Base-by-base conservation (phyloP, 2,329 filamentous ascomycete species). In the Paecilomyces niveus region DNA sequence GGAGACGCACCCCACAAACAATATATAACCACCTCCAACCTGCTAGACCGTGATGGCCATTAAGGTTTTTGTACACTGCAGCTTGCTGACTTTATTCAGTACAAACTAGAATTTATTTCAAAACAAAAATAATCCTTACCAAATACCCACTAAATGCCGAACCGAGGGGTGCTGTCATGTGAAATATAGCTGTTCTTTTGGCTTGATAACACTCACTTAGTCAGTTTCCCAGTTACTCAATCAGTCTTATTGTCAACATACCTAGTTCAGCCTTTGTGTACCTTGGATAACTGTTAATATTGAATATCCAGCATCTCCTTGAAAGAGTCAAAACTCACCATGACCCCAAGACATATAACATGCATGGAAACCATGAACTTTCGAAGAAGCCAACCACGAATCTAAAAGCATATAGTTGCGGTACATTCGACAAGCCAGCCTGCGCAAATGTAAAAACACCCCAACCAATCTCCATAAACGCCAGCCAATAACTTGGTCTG, bases 1-100 rank as follows among this genome's bases (percentile, higher is more conserved):
- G 31, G 4, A 33, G n/a, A 57, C 10, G 33, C 58, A 56, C 53
- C 57, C 63, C 55, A 35, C 64, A 67, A 21, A 69, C 59, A 35
- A 71, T 65, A 52, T 70, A 71, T 15, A 71, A 62, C 70, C 70
- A 72, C n/a, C 69, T 59, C 71, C 71, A 73, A 1, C 71, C 70
- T 4, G 68, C 66, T 2, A 72, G 57, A 0, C 70, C 71, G 15
- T 66, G 58, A 7, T 60, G 59, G 1, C 70, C 70, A 54, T 73
- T 56, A 10, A 74, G 60, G 15, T 63, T 64, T 31, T 65, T 56
- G 35, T 72, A 67, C 7, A 70, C 62, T 1, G 64, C 69, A 2
- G 69, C 68, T 33, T 72, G 68, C 50, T 52, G 4, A 13, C 13
- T 52, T 22, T 24, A 10, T 52, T 52, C 50, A 52, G 50, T 11